These are phyloP conservation scores for Martiniozyma asiatica DNA, from an alignment of 1,139 yeast species.

Conservation along the genomic window DNA sequence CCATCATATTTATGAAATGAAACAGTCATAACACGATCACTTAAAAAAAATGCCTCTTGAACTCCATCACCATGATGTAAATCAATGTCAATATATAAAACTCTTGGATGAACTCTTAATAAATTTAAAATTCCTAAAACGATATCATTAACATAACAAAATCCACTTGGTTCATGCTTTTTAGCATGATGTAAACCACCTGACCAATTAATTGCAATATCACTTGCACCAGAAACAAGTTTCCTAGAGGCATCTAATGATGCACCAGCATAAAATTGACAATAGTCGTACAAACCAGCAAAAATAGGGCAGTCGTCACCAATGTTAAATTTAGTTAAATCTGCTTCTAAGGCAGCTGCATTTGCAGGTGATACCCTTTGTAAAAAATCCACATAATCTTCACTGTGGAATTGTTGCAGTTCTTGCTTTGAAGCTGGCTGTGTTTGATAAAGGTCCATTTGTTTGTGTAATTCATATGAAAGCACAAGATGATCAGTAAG, in stretches of 20 bases:
- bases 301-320: slow-evolving; percentile 97
- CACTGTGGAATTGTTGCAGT: slow-evolving; percentile 68
- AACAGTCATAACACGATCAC: slow-evolving; percentile 95
- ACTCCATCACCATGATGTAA: slow-evolving; percentile 99
- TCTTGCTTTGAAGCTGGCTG: slow-evolving; percentile 74
- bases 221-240: slow-evolving; percentile 84
- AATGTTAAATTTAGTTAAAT: slow-evolving; percentile 86
- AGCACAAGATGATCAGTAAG: slow-evolving; percentile 85
- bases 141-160: slow-evolving; percentile 84
- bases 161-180: slow-evolving; percentile 90
- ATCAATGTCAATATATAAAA: slow-evolving; percentile 90
- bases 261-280: slow-evolving; percentile 92
- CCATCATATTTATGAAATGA: slow-evolving; percentile 91
- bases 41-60: slow-evolving; percentile 92
- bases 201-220: slow-evolving; percentile 92
- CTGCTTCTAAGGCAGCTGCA: slow-evolving; percentile 78
- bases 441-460: slow-evolving; percentile 84
- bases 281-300: slow-evolving; percentile 90
- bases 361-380: slow-evolving; percentile 76
- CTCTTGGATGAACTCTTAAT: slow-evolving; percentile 85
- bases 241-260: slow-evolving; percentile 96
- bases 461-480: slow-evolving; percentile 72
- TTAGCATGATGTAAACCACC: slow-evolving; percentile 98
- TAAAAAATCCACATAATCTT: slow-evolving; percentile 76
- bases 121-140: slow-evolving; percentile 86